These are phyloP conservation scores for Grammothele lineata DNA, from an alignment of 768 basidiomycete species.

Conservation along the genomic window DNA sequence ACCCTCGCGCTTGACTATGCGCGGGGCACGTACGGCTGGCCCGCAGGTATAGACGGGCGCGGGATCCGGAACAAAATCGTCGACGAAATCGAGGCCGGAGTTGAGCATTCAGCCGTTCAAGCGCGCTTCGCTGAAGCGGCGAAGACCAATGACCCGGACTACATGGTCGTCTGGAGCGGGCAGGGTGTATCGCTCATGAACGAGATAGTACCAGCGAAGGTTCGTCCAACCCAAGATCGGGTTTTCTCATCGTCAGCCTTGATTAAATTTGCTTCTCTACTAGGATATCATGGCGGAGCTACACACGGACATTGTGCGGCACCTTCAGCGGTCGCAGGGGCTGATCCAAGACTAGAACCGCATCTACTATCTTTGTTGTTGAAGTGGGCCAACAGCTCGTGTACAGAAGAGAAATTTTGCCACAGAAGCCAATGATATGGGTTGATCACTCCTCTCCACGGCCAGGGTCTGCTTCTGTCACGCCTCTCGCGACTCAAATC, in stretches of 20 bases:
- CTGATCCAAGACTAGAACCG: slow-evolving; percentile 4
- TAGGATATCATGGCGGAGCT: slow-evolving; percentile 56
- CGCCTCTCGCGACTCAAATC: too few relatives aligned
- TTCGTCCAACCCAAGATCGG: too few relatives aligned
- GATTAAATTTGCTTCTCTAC: background rate
- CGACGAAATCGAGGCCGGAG: slow-evolving; percentile 49
- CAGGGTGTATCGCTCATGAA: slow-evolving; percentile 57
- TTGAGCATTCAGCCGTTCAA: slow-evolving; percentile 38
- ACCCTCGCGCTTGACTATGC: slow-evolving; percentile 31
- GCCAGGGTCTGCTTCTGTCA: too few relatives aligned
- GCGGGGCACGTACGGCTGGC: slow-evolving; percentile 30
- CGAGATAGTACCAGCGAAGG: slow-evolving; percentile 36
- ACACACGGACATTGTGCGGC: slow-evolving; percentile 39
- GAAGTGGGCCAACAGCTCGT: too few relatives aligned
- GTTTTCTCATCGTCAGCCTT: too few relatives aligned
- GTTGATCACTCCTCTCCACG: too few relatives aligned
- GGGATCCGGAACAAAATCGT: slow-evolving; percentile 54
- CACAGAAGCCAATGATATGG: too few relatives aligned
- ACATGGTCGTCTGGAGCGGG: slow-evolving; percentile 64
- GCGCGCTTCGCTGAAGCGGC: slow-evolving; percentile 43
- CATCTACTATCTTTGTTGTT: too few relatives aligned
- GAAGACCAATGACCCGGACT: slow-evolving; percentile 36
- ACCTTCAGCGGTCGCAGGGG: slow-evolving; percentile 21
- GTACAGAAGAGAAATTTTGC: too few relatives aligned
- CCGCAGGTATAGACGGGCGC: slow-evolving; percentile 38